Evolutionary conservation across 352 stramenopile genomes (phyloP).

Genomic region (Globisporangium irregulare): DNA sequence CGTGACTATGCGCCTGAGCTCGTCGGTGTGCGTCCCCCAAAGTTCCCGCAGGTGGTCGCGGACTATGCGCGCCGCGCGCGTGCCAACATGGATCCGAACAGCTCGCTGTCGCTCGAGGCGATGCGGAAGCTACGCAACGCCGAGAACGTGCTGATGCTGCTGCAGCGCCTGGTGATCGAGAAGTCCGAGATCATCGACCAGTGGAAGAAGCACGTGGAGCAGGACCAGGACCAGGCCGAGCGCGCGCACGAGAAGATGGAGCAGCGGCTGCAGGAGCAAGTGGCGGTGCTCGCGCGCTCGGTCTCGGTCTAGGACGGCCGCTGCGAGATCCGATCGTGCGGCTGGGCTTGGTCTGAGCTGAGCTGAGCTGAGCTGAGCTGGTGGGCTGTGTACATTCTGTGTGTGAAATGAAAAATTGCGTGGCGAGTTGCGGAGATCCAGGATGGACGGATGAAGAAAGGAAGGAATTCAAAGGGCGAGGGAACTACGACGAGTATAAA

Average conservation of each 20-base stretch:
- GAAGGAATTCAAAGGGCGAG: not conserved
- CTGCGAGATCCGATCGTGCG: not conserved
- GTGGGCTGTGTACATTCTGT: slow-evolving; percentile 1
- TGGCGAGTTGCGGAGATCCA: not conserved
- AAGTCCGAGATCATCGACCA: slow-evolving; percentile 82
- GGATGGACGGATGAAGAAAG: not conserved
- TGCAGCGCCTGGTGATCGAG: slow-evolving; percentile 79
- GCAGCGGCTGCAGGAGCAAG: slow-evolving; percentile 61
- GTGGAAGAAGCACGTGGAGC: slow-evolving; percentile 67
- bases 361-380: not conserved
- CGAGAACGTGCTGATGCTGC: slow-evolving; percentile 79
- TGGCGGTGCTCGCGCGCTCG: slow-evolving; percentile 56
- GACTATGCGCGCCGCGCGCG: slow-evolving; percentile 44
- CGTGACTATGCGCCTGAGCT: slow-evolving; percentile 52
- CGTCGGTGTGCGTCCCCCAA: slow-evolving; percentile 37
- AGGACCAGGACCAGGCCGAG: slow-evolving; percentile 58
- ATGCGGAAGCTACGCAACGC: slow-evolving; percentile 74
- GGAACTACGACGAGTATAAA: not conserved
- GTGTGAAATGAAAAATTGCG: slow-evolving; percentile 3
- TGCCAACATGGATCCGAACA: slow-evolving; percentile 32
- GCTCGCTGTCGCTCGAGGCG: slow-evolving; percentile 61
- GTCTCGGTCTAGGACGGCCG: slow-evolving; percentile 36
- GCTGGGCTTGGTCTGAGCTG: not conserved
- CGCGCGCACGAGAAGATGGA: slow-evolving; percentile 57
- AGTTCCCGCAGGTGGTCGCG: slow-evolving; percentile 45